Base-by-base conservation (phyloP, 257 asterid species). In the Echites panduratus region DNA sequence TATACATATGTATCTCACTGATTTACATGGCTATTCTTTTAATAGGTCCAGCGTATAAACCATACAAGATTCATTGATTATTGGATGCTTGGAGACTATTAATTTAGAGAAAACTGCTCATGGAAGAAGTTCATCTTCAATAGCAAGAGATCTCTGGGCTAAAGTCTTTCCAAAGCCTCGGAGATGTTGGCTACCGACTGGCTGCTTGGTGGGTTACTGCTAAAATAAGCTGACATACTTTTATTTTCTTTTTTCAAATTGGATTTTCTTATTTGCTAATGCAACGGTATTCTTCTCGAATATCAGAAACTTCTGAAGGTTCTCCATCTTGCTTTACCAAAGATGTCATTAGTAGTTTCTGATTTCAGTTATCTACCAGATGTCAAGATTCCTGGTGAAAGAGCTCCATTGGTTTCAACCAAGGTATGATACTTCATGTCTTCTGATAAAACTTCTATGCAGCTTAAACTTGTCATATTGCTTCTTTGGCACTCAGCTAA, bases 351-450 rank as follows among this genome's bases (percentile, higher is more conserved):
- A 70, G 81, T 95, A 32, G 96, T 97, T 75, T 92, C 99, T 1
- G 99, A 92, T 85, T 95, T 95, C 84, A 92, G 90, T 83, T 95
- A 83, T 87, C 88, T 95, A 72, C 98, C 99, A 57, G 99, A 92
- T 82, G 98, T 95, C 72, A 88, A 68, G 80, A 76, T 92, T 77
- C 91, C 92, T 20, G 99, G 99, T 75, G 99, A 95, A 70, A 85
- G 97, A 76, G 99, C 99, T 77, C 99, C 99, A 56, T 91, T 95
- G 50, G 97, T 95, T 75, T 79, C 97, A 63, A 84, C 89, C 82
- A 95, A 92, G 98, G 99, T 95, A 86, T 67, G 20, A 26, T 8
- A 9, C 41, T 41, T 35, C 40, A 54, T 73, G 29, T 49, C 62
- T 52, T 70, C 44, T 49, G 24, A 47, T 62, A 66, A 41, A 63